phyloP scores from a whole-genome alignment of 2,329 filamentous ascomycete genomes.

The Ophiostoma perfectum region DNA sequence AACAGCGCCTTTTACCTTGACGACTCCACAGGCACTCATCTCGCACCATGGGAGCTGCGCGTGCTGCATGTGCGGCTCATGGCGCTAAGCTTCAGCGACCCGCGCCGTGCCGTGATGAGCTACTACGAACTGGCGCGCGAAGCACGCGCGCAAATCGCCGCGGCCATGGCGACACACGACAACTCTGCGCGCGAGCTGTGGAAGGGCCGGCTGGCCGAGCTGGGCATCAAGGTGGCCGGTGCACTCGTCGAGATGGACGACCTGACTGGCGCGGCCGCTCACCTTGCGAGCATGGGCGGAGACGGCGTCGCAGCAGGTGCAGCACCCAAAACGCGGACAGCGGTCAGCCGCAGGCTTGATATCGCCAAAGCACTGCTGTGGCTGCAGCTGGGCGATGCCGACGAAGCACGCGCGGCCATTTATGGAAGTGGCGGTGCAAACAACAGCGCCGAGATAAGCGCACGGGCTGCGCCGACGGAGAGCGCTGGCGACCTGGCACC shows the following conservation, averaged over 20 bases:
- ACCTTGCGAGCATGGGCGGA: conserved; percentile 55
- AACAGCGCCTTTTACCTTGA: conserved; percentile 54
- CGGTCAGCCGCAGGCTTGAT: conserved; percentile 34
- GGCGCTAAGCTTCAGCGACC: conserved; percentile 79
- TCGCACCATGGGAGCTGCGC: conserved; percentile 83
- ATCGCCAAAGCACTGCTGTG: conserved; percentile 61
- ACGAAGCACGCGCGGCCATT: conserved; percentile 57
- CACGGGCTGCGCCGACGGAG: not conserved
- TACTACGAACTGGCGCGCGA: conserved; percentile 85
- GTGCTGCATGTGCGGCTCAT: conserved; percentile 79
- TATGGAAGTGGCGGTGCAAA: not conserved
- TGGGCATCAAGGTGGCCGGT: conserved; percentile 62
- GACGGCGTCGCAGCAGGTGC: conserved; percentile 25
- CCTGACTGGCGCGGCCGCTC: conserved; percentile 68
- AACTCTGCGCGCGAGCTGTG: conserved; percentile 59
- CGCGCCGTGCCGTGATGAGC: conserved; percentile 76
- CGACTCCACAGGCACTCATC: conserved; percentile 48
- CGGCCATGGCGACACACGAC: conserved; percentile 41
- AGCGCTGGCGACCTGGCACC: conserved; percentile 38
- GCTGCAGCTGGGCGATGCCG: conserved; percentile 72
- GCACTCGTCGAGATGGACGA: conserved; percentile 84
- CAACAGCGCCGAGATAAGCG: not conserved
- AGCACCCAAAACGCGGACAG: conserved; percentile 27
- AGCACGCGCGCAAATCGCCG: conserved; percentile 57
- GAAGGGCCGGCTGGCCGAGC: conserved; percentile 65